phyloP scores from a whole-genome alignment of 2,329 filamentous ascomycete species.

The Bipolaris oryzae region DNA sequence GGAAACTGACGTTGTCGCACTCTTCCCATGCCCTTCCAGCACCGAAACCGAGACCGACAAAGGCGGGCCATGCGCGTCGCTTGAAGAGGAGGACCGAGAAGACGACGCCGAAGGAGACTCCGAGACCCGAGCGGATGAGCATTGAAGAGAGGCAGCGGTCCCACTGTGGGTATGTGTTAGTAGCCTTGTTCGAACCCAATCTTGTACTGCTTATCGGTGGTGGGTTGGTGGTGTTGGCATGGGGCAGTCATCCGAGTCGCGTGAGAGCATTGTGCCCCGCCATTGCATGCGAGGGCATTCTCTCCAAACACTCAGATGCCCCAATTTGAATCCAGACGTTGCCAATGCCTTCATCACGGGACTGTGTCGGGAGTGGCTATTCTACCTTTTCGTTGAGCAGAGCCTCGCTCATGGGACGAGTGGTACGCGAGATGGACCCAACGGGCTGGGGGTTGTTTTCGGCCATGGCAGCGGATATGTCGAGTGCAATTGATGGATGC shows the following conservation, averaged over 20 bases:
- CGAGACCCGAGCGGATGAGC: slow-evolving; percentile 94
- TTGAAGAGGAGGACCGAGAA: slow-evolving; percentile 99
- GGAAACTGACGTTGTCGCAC: slow-evolving; percentile 73
- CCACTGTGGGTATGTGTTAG: slow-evolving; percentile 69
- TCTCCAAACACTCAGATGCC: not conserved
- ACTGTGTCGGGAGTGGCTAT: slow-evolving; percentile 10
- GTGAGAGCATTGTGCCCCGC: slow-evolving; percentile 15
- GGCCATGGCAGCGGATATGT: slow-evolving; percentile 57
- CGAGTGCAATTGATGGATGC: slow-evolving; percentile 37
- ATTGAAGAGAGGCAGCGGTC: slow-evolving; percentile 97
- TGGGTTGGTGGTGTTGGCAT: not conserved
- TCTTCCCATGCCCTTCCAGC: slow-evolving; percentile 97
- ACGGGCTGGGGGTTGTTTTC: slow-evolving; percentile 61
- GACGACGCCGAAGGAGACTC: slow-evolving; percentile 95
- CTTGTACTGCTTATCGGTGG: slow-evolving; percentile 5
- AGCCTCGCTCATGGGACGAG: slow-evolving; percentile 90
- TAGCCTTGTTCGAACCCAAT: slow-evolving; percentile 7
- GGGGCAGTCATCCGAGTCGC: slow-evolving; percentile 9
- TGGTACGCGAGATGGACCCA: slow-evolving; percentile 70
- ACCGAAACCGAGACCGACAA: slow-evolving; percentile 91
- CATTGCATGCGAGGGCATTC: not conserved
- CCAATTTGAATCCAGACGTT: not conserved
- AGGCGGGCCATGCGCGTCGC: slow-evolving; percentile 97
- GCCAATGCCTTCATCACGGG: not conserved
- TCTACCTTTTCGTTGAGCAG: slow-evolving; percentile 97